Conservation (phyloP, 2,329 filamentous ascomycete genomes). For the Grosmannia clavigera region DNA sequence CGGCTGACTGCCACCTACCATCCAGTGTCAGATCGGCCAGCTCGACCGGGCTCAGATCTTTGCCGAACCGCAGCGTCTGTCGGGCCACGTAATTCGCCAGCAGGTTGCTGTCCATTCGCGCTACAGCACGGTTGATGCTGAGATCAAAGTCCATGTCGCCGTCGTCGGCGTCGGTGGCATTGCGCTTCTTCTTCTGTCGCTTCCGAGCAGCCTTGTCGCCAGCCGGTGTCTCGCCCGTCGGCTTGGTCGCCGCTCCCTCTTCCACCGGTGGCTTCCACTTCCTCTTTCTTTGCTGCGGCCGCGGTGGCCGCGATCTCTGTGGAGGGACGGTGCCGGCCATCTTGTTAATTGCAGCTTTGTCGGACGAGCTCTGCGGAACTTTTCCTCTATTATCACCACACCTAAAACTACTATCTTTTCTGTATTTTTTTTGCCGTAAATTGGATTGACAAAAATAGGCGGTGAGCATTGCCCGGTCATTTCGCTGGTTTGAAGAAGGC, state of each 20-base stretch:
- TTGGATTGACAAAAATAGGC: neutral
- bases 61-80: constrained; percentile 64
- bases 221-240: neutral
- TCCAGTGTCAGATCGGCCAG: constrained; percentile 71
- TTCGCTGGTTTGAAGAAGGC: neutral
- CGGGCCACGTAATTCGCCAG: constrained; percentile 79
- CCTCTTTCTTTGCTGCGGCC: neutral
- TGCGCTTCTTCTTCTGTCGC: constrained; percentile 6
- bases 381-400: neutral
- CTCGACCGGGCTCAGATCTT: constrained; percentile 72
- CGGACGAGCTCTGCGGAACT: neutral
- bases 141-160: constrained; percentile 52
- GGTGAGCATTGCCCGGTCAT: too few relatives aligned
- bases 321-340: neutral
- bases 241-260: neutral
- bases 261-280: neutral
- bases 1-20: constrained; percentile 32
- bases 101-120: constrained; percentile 69
- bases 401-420: neutral
- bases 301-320: neutral
- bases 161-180: constrained; percentile 20
- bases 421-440: neutral
- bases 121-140: constrained; percentile 68
- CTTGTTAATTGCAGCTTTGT: neutral
- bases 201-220: constrained; percentile 1